These are phyloP conservation scores for Cladosporium sp. DNA, from an alignment of 2,329 filamentous ascomycete genomes.

Conservation along the genomic window DNA sequence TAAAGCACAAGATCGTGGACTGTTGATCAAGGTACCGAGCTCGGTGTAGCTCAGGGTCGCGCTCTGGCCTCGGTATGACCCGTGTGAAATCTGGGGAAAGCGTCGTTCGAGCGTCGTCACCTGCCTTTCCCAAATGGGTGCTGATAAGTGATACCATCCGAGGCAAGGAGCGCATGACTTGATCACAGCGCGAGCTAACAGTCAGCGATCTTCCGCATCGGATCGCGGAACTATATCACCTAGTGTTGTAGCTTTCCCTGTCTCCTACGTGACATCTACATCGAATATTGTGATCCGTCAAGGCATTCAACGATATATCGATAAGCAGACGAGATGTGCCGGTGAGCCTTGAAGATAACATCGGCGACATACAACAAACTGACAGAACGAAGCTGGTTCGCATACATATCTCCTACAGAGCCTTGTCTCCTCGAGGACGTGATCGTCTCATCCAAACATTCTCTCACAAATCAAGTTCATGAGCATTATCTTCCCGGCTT, in stretches of 20 bases:
- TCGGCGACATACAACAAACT: neutral
- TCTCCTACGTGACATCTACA: no score
- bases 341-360: slow-evolving; percentile 18
- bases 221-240: no score
- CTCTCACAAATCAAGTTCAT: slow-evolving; percentile 44
- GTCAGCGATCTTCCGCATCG: no score
- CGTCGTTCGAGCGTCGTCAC: neutral
- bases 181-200: no score
- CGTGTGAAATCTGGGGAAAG: neutral
- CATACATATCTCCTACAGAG: slow-evolving; percentile 51
- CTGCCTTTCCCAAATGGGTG: neutral
- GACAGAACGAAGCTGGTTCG: slow-evolving; percentile 52
- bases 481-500: slow-evolving; percentile 54
- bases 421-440: slow-evolving; percentile 54
- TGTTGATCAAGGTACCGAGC: neutral
- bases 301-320: no score
- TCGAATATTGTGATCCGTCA: no score
- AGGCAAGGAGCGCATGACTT: neutral
- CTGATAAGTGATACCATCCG: neutral
- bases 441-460: slow-evolving; percentile 44
- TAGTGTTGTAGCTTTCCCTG: no score
- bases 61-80: neutral
- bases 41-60: neutral
- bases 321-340: slow-evolving; percentile 26
- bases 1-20: no score